Evolutionary conservation across 495 filamentous ascomycete genomes (phyloP).

Genomic region (Glonium stellatum): DNA sequence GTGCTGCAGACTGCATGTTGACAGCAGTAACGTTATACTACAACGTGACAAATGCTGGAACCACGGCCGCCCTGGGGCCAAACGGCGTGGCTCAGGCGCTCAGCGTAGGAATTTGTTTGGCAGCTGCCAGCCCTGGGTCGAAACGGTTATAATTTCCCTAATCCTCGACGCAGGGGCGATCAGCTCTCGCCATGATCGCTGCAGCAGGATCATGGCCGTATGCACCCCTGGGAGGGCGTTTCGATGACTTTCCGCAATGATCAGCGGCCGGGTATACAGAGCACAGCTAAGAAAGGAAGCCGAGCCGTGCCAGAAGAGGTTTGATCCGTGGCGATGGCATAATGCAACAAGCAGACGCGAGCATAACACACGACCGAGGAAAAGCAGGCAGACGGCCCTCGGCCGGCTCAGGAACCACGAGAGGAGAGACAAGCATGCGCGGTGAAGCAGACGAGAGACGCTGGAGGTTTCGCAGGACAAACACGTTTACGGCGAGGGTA

Average conservation of each 20-base stretch:
- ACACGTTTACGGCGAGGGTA: slow-evolving; percentile 2
- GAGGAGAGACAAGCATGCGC: not conserved
- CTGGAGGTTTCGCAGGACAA: slow-evolving; percentile 24
- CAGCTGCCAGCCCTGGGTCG: slow-evolving; percentile 9
- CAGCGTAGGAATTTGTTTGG: not conserved
- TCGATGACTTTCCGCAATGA: slow-evolving; percentile 21
- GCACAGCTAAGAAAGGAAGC: slow-evolving; percentile 13
- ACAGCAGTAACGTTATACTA: slow-evolving; percentile 18
- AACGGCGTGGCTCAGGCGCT: slow-evolving; percentile 6
- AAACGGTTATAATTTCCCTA: slow-evolving; percentile 26
- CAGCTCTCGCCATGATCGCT: slow-evolving; percentile 27
- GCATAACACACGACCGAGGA: not conserved
- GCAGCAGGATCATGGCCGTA: slow-evolving; percentile 5
- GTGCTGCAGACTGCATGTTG: slow-evolving; percentile 14
- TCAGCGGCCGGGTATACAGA: slow-evolving; percentile 25
- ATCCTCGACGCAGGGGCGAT: slow-evolving; percentile 27
- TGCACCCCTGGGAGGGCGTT: slow-evolving; percentile 7
- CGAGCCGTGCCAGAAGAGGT: slow-evolving; percentile 23
- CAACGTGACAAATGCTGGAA: slow-evolving; percentile 20
- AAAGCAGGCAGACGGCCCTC: not conserved
- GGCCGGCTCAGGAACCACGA: not conserved
- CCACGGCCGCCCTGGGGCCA: slow-evolving; percentile 4
- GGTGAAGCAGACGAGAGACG: slow-evolving; percentile 25
- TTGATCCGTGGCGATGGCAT: not conserved
- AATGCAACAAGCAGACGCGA: slow-evolving; percentile 3